Evolutionary conservation across 495 filamentous ascomycete species (phyloP).

Genomic region (Xylaria flabelliformis): DNA sequence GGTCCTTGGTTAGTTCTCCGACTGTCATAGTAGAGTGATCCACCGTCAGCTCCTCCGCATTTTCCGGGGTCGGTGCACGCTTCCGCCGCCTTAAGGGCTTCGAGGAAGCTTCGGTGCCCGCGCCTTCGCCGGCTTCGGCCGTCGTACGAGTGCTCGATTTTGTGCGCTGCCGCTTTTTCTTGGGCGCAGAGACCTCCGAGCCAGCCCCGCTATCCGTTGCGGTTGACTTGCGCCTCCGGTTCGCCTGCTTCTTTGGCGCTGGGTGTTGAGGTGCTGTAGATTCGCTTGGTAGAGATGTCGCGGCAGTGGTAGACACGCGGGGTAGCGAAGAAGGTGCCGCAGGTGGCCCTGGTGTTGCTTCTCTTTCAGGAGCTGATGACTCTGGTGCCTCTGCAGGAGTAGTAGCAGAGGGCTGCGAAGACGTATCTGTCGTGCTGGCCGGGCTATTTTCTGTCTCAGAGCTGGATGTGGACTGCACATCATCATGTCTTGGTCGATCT

Average conservation of each 20-base stretch:
- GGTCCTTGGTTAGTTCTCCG: conserved; percentile 79
- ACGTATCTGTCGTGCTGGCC: background rate
- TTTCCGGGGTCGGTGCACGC: conserved; percentile 71
- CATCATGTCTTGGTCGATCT: background rate
- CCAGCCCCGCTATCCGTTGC: conserved; percentile 23
- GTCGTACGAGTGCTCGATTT: conserved; percentile 23
- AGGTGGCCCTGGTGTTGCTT: conserved; percentile 18
- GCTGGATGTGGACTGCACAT: background rate
- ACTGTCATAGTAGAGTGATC: conserved; percentile 75
- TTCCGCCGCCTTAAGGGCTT: conserved; percentile 44
- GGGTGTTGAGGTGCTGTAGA: conserved; percentile 20
- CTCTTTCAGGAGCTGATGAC: conserved; percentile 20
- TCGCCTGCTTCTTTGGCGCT: conserved; percentile 36
- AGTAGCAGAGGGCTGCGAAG: background rate
- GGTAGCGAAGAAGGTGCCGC: conserved; percentile 34
- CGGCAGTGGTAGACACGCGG: conserved; percentile 28
- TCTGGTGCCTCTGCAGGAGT: conserved; percentile 20
- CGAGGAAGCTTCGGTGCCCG: conserved; percentile 36
- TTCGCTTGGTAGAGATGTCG: conserved; percentile 26
- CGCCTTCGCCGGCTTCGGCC: conserved; percentile 31
- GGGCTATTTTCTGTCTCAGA: background rate
- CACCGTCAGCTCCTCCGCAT: conserved; percentile 75
- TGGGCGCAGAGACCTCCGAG: conserved; percentile 31
- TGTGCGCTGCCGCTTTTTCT: conserved; percentile 35
- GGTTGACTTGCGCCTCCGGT: conserved; percentile 32